These are phyloP conservation scores for Lumnitzera littorea DNA, from an alignment of 345 rosid genomes.

Conservation along the genomic window DNA sequence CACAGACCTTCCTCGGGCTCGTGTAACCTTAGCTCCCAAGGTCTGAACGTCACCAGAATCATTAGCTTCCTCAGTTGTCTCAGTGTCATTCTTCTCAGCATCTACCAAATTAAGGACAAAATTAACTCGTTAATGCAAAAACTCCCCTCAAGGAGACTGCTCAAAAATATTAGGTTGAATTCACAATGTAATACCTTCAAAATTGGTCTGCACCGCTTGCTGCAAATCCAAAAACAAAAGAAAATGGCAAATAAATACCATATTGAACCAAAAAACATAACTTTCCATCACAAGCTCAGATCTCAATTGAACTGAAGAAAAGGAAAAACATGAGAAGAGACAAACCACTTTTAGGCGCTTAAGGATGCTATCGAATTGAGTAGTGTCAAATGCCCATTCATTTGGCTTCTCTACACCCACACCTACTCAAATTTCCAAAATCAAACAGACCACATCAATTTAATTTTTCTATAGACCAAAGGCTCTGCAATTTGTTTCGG, in stretches of 20 bases:
- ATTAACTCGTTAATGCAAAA: conserved; percentile 1
- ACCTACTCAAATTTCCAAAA: conserved; percentile 33
- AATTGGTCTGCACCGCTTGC: conserved; percentile 53
- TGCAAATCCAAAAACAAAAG: conserved; percentile 17
- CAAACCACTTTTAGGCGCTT: conserved; percentile 91
- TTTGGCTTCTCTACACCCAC: conserved; percentile 87
- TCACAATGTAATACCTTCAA: conserved; percentile 39
- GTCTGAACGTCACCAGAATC: conserved; percentile 26
- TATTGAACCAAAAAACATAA: no score
- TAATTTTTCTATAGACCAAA: no score
- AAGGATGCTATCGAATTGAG: conserved; percentile 90
- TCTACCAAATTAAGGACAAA: conserved; percentile 14
- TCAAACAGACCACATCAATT: no score
- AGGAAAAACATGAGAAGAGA: neutral
- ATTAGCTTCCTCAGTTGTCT: conserved; percentile 25
- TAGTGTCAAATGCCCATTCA: conserved; percentile 91
- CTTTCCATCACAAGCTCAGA: no score
- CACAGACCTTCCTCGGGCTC: conserved; percentile 86
- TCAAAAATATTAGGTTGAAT: neutral
- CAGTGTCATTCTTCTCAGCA: conserved; percentile 21
- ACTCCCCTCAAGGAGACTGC: neutral
- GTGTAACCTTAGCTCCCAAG: conserved; percentile 54
- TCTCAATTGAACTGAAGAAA: neutral
- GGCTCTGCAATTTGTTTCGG: no score
- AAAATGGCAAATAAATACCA: neutral